Conservation (phyloP, 352 stramenopile species). For the Globisporangium canariense region DNA sequence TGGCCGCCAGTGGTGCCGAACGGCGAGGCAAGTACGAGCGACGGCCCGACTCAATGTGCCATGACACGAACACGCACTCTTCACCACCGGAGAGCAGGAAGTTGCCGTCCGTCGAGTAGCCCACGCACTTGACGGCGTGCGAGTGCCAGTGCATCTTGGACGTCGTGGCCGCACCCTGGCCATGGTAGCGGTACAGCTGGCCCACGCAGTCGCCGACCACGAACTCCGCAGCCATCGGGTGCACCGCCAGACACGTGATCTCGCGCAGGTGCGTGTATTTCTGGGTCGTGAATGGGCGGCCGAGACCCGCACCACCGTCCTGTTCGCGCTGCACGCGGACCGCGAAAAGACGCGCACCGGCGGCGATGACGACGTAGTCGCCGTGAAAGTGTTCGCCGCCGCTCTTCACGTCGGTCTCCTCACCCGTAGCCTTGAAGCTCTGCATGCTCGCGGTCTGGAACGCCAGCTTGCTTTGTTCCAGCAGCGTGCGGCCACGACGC, state of each 20-base stretch:
- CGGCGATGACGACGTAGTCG: slow-evolving; percentile 53
- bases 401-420: slow-evolving; percentile 1
- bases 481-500: slow-evolving; percentile 34
- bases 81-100: slow-evolving; percentile 82
- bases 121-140: slow-evolving; percentile 66
- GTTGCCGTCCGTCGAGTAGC: slow-evolving; percentile 73
- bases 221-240: slow-evolving; percentile 49
- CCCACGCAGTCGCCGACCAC: slow-evolving; percentile 58
- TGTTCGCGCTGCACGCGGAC: slow-evolving; percentile 36
- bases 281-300: slow-evolving; percentile 29
- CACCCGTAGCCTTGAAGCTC: slow-evolving; percentile 34
- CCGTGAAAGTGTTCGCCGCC: slow-evolving; percentile 21
- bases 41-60: slow-evolving; percentile 76
- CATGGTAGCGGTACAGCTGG: slow-evolving; percentile 62
- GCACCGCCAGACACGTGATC: slow-evolving; percentile 60
- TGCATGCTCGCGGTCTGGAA: slow-evolving; percentile 56
- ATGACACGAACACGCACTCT: slow-evolving; percentile 85
- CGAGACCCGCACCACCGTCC: slow-evolving; percentile 25
- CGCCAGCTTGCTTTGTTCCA: slow-evolving; percentile 40
- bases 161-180: slow-evolving; percentile 19
- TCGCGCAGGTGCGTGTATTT: slow-evolving; percentile 47
- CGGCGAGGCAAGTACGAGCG: slow-evolving; percentile 78
- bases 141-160: slow-evolving; percentile 87
- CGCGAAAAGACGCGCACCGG: slow-evolving; percentile 33
- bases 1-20: slow-evolving; percentile 48